Conservation (phyloP, 2,329 filamentous ascomycete genomes). For the Meredithiella fracta region DNA sequence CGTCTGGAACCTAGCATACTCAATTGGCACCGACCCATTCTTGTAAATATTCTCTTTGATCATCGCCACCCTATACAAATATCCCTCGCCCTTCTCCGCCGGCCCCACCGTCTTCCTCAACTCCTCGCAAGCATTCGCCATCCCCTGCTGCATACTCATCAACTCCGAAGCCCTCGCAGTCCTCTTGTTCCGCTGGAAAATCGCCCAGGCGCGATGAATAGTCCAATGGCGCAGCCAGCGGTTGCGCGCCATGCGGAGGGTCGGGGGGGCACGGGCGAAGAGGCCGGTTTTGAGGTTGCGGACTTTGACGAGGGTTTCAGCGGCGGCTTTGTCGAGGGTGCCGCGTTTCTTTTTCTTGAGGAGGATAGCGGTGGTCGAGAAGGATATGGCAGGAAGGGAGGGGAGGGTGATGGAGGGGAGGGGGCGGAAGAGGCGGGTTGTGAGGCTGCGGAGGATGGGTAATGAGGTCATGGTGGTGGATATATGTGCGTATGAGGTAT, state of each 20-base stretch:
- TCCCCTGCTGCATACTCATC: constrained; percentile 63
- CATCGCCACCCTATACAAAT: constrained; percentile 75
- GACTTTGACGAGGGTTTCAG: constrained; percentile 21
- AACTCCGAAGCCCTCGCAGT: constrained; percentile 51
- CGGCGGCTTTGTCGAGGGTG: constrained; percentile 17
- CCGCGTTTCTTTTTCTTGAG: constrained; percentile 18
- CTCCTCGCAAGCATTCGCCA: constrained; percentile 74
- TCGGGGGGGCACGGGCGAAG: constrained; percentile 38
- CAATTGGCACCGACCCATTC: constrained; percentile 62
- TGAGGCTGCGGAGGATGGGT: constrained; percentile 9
- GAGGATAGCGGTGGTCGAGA: constrained; percentile 17
- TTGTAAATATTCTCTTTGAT: constrained; percentile 75
- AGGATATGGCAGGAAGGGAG: neutral
- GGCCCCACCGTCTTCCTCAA: constrained; percentile 46
- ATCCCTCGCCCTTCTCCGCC: constrained; percentile 43
- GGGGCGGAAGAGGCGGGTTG: constrained; percentile 7
- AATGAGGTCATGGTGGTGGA: constrained; percentile 7
- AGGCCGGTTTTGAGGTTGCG: constrained; percentile 30
- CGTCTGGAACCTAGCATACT: constrained; percentile 74
- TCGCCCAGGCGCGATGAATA: constrained; percentile 87
- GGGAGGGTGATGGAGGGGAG: neutral
- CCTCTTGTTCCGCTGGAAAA: constrained; percentile 56
- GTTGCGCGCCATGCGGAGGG: constrained; percentile 76
- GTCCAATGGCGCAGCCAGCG: constrained; percentile 93
- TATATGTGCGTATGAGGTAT: neutral